phyloP scores from a whole-genome alignment of 805 yeast species.

The Yamadazyma tumulicola region DNA sequence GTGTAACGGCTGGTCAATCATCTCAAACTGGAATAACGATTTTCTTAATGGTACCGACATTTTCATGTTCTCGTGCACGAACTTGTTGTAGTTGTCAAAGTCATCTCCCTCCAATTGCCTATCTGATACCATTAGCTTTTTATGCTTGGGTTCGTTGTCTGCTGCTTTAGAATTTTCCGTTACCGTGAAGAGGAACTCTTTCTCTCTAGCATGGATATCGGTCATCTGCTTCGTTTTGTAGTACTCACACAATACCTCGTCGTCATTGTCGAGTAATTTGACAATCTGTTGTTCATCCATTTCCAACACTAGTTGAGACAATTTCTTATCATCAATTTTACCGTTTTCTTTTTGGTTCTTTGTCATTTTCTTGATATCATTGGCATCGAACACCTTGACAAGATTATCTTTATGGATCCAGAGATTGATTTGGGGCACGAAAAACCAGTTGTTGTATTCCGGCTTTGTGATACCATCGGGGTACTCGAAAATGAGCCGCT shows the following conservation, averaged over 20 bases:
- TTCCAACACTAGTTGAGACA: slow-evolving; percentile 11
- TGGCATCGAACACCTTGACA: slow-evolving; percentile 11
- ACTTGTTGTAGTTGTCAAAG: slow-evolving; percentile 8
- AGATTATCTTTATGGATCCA: slow-evolving; percentile 14
- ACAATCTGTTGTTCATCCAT: slow-evolving; percentile 24
- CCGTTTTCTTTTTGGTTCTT: neutral
- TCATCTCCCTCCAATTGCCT: slow-evolving; percentile 7
- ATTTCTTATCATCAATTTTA: neutral
- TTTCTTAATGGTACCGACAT: slow-evolving; percentile 16
- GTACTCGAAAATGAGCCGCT: slow-evolving; percentile 18
- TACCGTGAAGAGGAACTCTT: slow-evolving; percentile 12
- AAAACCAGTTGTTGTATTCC: slow-evolving; percentile 18
- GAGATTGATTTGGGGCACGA: slow-evolving; percentile 18
- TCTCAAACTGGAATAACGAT: slow-evolving; percentile 15
- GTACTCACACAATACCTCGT: slow-evolving; percentile 23
- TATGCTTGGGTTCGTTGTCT: neutral
- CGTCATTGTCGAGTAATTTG: slow-evolving; percentile 18
- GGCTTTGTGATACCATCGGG: slow-evolving; percentile 20
- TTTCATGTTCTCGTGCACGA: slow-evolving; percentile 12
- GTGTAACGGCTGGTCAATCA: slow-evolving; percentile 15
- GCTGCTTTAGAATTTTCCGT: neutral
- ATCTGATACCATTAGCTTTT: slow-evolving; percentile 3
- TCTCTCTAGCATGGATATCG: slow-evolving; percentile 21
- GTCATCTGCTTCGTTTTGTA: slow-evolving; percentile 24
- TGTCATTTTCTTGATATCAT: slow-evolving; percentile 8